Conservation (phyloP, 768 basidiomycete species). For the Agaricus subrufescens region DNA sequence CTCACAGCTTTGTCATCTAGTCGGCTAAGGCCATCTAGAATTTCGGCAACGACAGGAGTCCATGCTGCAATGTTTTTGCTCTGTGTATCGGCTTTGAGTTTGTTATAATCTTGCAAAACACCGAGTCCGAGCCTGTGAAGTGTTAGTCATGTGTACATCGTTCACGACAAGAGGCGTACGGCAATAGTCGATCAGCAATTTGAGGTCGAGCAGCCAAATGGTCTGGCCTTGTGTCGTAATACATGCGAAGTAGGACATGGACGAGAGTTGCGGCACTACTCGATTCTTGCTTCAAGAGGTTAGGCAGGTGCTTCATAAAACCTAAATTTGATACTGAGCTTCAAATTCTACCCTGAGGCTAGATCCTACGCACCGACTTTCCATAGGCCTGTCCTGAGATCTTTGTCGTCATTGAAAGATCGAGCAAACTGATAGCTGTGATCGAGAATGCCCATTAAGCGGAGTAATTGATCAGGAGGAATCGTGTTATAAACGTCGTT, state of each 20-base stretch:
- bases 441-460: constrained; percentile 92
- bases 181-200: constrained; percentile 68
- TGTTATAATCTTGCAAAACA: constrained; percentile 87
- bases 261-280: constrained; percentile 94
- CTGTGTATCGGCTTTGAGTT: constrained; percentile 85
- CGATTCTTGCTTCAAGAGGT: constrained; percentile 96
- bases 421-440: constrained; percentile 98
- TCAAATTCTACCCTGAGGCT: not conserved
- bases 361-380: constrained; percentile 85
- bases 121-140: constrained; percentile 71
- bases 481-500: constrained; percentile 89
- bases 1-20: constrained; percentile 91
- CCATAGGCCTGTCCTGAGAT: constrained; percentile 93
- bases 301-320: constrained; percentile 99
- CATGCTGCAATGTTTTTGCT: constrained; percentile 94
- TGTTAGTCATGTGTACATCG: constrained; percentile 5
- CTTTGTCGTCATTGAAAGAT: constrained; percentile 97
- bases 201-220: constrained; percentile 81
- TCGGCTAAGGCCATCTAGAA: constrained; percentile 82
- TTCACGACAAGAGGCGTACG: constrained; percentile 39
- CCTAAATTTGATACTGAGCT: constrained; percentile 41
- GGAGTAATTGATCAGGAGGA: constrained; percentile 88
- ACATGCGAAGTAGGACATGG: constrained; percentile 89
- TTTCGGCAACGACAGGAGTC: constrained; percentile 98
- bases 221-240: constrained; percentile 84